Conservation (phyloP, 345 rosid species). For the Salix koriyanagi region DNA sequence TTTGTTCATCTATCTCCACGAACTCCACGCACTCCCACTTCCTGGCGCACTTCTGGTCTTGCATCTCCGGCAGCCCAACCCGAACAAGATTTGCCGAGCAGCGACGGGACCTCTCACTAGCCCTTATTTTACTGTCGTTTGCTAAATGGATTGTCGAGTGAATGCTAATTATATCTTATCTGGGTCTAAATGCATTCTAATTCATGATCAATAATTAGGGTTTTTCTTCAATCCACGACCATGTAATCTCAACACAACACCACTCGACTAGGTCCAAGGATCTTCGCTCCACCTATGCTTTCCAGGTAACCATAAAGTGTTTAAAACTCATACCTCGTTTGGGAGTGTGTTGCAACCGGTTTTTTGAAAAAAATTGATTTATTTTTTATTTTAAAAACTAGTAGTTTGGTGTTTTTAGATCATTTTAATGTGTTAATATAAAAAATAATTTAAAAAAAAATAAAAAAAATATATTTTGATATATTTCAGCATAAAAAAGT, state of each 20-base stretch:
- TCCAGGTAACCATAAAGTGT: too few species aligned
- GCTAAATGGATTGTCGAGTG: neutral
- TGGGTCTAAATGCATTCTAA: neutral
- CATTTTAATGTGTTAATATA: too few species aligned
- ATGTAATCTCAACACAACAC: neutral
- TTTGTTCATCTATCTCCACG: conserved; percentile 75
- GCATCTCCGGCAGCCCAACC: conserved; percentile 22
- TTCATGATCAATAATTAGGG: neutral
- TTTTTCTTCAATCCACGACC: neutral
- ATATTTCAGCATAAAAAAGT: too few species aligned
- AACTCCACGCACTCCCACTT: conserved; percentile 26
- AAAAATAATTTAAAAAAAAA: too few species aligned
- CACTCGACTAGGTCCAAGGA: neutral
- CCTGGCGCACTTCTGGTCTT: conserved; percentile 10
- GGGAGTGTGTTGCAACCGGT: too few species aligned
- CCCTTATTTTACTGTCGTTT: neutral
- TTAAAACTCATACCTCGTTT: too few species aligned
- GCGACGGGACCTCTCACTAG: neutral
- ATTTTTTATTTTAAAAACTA: too few species aligned
- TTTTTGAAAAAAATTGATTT: too few species aligned
- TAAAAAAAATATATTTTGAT: too few species aligned
- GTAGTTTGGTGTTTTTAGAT: too few species aligned
- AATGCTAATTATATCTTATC: neutral
- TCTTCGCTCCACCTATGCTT: too few species aligned
- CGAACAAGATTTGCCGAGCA: neutral